Percentiles rank a stretch among this genome's conserved stretches.
Evolutionary conservation across 2,329 filamentous ascomycete genomes (phyloP).

Genomic region (Aureobasidium sp.): DNA sequence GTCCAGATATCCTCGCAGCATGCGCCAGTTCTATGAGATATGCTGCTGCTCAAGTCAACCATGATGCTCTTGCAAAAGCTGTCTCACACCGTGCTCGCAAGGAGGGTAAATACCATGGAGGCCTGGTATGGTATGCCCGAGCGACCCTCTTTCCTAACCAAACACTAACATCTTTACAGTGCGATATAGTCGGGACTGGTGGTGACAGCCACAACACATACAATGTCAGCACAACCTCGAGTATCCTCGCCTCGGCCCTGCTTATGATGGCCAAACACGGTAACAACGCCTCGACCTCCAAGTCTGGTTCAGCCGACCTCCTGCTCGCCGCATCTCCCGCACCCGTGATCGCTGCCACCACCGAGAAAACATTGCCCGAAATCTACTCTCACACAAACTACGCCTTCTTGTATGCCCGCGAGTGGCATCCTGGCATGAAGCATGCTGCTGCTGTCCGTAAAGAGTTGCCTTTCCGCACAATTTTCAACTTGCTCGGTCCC

Average conservation of each 20-base stretch:
- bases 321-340: constrained; percentile 63
- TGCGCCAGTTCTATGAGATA: constrained; percentile 78
- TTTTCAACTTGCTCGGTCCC: constrained; percentile 94
- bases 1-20: constrained; percentile 77
- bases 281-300: constrained; percentile 89
- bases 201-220: constrained; percentile 96
- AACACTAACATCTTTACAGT: constrained; percentile 34
- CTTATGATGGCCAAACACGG: constrained; percentile 90
- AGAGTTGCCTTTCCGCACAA: constrained; percentile 87
- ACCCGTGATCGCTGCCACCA: constrained; percentile 68
- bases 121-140: constrained; percentile 56
- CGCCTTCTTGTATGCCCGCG: constrained; percentile 88
- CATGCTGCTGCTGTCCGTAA: constrained; percentile 79
- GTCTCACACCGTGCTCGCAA: constrained; percentile 54
- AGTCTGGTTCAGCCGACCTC: constrained; percentile 90
- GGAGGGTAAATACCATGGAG: constrained; percentile 72
- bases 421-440: constrained; percentile 93
- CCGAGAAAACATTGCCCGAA: constrained; percentile 59
- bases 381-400: constrained; percentile 83
- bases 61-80: constrained; percentile 51
- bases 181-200: constrained; percentile 95
- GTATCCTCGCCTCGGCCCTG: constrained; percentile 80
- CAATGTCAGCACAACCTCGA: constrained; percentile 94
- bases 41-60: constrained; percentile 67
- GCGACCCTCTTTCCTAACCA: background rate